Evolutionary conservation across 495 filamentous ascomycete genomes (phyloP), one percentile per base, ranked within the genome.

Genomic region (Xylaria intraflava): DNA sequence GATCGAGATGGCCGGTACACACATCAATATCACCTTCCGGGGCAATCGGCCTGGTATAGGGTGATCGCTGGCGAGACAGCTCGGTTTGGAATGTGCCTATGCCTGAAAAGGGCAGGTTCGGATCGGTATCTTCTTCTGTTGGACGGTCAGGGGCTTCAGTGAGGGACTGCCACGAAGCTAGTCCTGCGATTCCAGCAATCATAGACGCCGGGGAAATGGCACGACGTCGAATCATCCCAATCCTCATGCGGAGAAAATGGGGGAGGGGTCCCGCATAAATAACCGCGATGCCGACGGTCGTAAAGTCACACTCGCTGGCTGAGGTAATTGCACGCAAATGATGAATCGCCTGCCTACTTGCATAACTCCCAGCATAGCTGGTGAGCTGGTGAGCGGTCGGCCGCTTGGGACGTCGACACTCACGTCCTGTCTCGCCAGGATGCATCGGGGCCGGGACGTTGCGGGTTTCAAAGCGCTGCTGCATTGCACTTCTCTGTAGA

Each of bases 151-250:
- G 9, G 49, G 55, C 61, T 61, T 62, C 63, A 74, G 66, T 75
- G 65, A 76, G 72, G 67, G 64, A 46, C 53, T 74, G 74, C 72
- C 72, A 76, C 74, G 72, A 77, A 76, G 68, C 59, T 62, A 55
- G 53, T 55, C 57, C 48, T 51, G 49, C 41, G 51, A 46, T 47
- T 54, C 54, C 56, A 57, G 59, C 58, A 65, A 44, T 49, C 52
- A 58, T 38, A 61, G 61, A 60, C 57, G 40, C 53, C 46, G 39
- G 60, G 51, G 57, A 54, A 62, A 57, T 67, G 62, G 62, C 36
- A 48, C 36, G 52, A 55, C 47, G 38, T 45, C 35, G 44, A 17
- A 26, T 43, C 22, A 48, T 55, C 38, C 52, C 45, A 38, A 38
- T 38, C 35, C 42, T 30, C 30, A 30, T 51, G 53, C 46, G 46